Evolutionary conservation across 176 grass and related monocot species (phyloP).

Genomic region (Puya raimondii): DNA sequence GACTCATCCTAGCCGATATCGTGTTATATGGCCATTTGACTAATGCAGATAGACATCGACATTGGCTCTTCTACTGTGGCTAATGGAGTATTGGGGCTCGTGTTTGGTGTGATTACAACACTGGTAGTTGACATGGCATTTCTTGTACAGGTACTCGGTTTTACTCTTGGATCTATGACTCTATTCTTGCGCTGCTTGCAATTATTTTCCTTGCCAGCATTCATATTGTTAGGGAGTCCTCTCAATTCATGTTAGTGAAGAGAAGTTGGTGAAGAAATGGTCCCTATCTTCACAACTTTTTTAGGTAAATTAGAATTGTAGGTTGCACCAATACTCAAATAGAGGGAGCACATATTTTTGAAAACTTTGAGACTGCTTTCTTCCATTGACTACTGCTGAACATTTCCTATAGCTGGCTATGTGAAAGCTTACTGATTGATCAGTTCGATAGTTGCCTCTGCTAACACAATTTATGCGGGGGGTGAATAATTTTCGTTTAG

Average conservation of each 20-base stretch:
- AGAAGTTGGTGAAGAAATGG: too few species aligned
- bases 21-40: constrained; percentile 23
- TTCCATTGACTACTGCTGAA: too few species aligned
- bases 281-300: too few species aligned
- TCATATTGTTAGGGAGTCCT: not conserved
- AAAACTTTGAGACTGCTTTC: too few species aligned
- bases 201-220: not conserved
- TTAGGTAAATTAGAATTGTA: too few species aligned
- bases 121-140: constrained; percentile 99
- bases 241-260: too few species aligned
- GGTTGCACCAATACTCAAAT: too few species aligned
- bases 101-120: constrained; percentile 78
- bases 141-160: constrained; percentile 73
- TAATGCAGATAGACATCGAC: constrained; percentile 84
- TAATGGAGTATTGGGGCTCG: constrained; percentile 91
- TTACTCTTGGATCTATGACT: not conserved
- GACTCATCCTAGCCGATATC: not conserved
- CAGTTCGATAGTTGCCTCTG: not conserved
- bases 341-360: too few species aligned
- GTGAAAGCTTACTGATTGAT: too few species aligned
- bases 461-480: not conserved
- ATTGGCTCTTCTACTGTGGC: constrained; percentile 97
- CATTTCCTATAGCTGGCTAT: too few species aligned
- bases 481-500: too few species aligned
- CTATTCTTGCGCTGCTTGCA: not conserved